Evolutionary conservation across 1,139 yeast genomes (phyloP).

Genomic region (Pichia sp.): DNA sequence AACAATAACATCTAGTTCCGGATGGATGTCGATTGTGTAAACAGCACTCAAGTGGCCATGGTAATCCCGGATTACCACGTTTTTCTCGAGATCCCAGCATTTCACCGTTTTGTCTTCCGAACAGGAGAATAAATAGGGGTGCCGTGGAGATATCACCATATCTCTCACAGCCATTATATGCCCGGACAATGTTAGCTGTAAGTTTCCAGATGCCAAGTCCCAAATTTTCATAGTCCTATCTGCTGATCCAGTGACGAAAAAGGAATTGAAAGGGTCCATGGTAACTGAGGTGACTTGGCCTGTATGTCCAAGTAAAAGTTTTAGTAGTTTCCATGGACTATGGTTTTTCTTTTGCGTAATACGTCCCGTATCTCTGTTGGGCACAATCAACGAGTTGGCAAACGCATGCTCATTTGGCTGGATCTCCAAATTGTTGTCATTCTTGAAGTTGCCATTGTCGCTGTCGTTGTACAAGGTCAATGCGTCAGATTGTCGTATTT

Average conservation of each 20-base stretch:
- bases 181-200: conserved; percentile 78
- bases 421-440: not conserved
- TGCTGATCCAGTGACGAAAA: conserved; percentile 89
- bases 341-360: conserved; percentile 34
- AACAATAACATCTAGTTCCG: conserved; percentile 77
- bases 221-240: conserved; percentile 89
- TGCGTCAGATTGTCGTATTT: conserved; percentile 4
- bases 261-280: conserved; percentile 81
- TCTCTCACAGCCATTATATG: conserved; percentile 89
- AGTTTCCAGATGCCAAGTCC: conserved; percentile 73
- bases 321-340: conserved; percentile 64
- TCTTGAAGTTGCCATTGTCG: not conserved
- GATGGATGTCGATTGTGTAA: conserved; percentile 78
- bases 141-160: conserved; percentile 63
- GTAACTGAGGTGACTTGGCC: conserved; percentile 88
- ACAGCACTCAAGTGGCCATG: conserved; percentile 95
- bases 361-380: conserved; percentile 15
- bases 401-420: conserved; percentile 22
- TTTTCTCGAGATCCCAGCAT: conserved; percentile 94
- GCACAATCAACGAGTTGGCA: conserved; percentile 28
- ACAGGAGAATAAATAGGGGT: conserved; percentile 86
- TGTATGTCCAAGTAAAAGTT: conserved; percentile 81
- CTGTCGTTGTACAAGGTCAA: conserved; percentile 15
- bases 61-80: conserved; percentile 76
- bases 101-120: conserved; percentile 93